A percentile compares a stretch with the other conserved stretches of the same genome.
Evolutionary conservation across 371 early-diverging fungal species (phyloP).

Genomic region (Actinomortierella ambigua): DNA sequence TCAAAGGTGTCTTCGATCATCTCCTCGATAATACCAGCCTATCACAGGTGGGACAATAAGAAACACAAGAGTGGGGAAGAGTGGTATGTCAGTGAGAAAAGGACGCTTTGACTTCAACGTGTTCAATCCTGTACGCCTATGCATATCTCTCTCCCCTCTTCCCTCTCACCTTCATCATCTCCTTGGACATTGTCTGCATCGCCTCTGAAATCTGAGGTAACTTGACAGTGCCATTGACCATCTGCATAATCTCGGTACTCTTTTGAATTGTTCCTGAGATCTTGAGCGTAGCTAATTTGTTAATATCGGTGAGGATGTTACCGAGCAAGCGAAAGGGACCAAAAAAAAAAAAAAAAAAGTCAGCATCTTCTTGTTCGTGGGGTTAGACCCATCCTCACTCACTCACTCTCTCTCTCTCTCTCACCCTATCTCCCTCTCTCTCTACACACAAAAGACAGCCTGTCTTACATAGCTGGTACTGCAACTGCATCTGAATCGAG

Average conservation of each 20-base stretch:
- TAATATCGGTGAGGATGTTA: too few relatives aligned
- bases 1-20: constrained; percentile 94
- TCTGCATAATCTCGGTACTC: constrained; percentile 89
- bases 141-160: too few relatives aligned
- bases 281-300: constrained; percentile 82
- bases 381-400: too few relatives aligned
- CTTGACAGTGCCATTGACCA: constrained; percentile 83
- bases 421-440: background rate
- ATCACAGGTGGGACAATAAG: too few relatives aligned
- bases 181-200: constrained; percentile 92
- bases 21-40: constrained; percentile 95
- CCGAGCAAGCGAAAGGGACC: background rate
- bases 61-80: background rate
- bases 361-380: too few relatives aligned
- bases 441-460: background rate
- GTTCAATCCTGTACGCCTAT: background rate
- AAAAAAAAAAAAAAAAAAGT: constrained; percentile 3
- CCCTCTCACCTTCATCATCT: constrained; percentile 87
- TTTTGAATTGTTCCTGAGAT: constrained; percentile 89
- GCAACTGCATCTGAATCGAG: constrained; percentile 88
- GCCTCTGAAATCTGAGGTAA: constrained; percentile 82
- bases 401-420: background rate
- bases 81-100: background rate
- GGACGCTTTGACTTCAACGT: background rate
- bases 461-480: constrained; percentile 80